These are phyloP conservation scores for Leccinum uliginosum DNA, from an alignment of 768 basidiomycete species.

Conservation along the genomic window DNA sequence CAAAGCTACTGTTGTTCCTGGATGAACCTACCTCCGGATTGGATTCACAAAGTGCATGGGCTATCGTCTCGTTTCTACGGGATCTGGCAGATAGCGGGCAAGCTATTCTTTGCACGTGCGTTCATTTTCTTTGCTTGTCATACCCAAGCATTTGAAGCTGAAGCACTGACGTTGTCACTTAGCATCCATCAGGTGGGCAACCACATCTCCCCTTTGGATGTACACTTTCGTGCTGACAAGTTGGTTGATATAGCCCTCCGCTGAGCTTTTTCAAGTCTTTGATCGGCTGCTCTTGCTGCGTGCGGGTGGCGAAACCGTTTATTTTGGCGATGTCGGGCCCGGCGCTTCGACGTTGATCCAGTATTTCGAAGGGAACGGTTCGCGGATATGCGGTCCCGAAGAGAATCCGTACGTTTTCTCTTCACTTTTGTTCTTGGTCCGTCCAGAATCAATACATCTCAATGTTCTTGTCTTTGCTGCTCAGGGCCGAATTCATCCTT, in stretches of 20 bases:
- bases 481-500: constrained; percentile 60
- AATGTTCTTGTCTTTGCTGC: background rate
- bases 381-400: constrained; percentile 50
- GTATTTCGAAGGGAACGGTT: constrained; percentile 77
- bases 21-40: constrained; percentile 89
- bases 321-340: constrained; percentile 65
- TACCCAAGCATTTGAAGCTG: background rate
- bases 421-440: constrained; percentile 37
- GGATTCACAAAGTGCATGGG: constrained; percentile 86
- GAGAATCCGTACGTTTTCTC: constrained; percentile 56
- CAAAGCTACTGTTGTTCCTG: constrained; percentile 75
- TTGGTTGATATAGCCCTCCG: constrained; percentile 53
- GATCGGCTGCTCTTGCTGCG: constrained; percentile 74
- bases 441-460: constrained; percentile 42
- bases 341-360: constrained; percentile 57
- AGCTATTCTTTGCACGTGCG: constrained; percentile 85
- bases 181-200: constrained; percentile 38
- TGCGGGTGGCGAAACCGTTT: constrained; percentile 68
- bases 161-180: background rate
- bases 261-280: constrained; percentile 77
- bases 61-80: constrained; percentile 70
- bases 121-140: constrained; percentile 1
- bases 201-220: too few species aligned
- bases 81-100: constrained; percentile 78
- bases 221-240: background rate